Evolutionary conservation across 805 yeast species (phyloP), one percentile per base, ranked within the genome.

Genomic region (Starmerella sirachaensis): DNA sequence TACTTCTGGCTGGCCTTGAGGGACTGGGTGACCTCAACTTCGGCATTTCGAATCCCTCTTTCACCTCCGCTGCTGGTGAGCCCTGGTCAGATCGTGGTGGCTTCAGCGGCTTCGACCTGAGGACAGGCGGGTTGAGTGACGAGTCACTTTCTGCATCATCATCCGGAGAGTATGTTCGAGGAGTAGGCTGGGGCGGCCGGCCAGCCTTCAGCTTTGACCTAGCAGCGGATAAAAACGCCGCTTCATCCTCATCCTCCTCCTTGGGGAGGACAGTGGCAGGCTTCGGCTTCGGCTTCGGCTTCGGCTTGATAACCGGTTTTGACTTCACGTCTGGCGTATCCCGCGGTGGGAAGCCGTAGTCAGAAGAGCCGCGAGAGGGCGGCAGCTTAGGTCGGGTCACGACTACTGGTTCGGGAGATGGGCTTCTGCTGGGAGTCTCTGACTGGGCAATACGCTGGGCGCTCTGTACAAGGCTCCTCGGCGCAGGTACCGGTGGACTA

Each of bases 221-320:
- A 5, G 46, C 46, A 5, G 35, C 40, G 9, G 43, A 33, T 30
- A 42, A 23, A 30, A 43, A 43, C 17, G 46, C 46, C 6, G 31
- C 39, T 25, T 43, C 46, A 14, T 43, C 47, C 14, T 35, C 37
- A 14, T 31, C 38, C 14, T 36, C 46, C 19, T 38, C 35, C 25
- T 23, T 18, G n/a, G 40, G 38, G 19, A 35, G 25, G 8, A 39
- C 34, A n/a, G 38, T 34, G 6, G 27, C 26, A 7, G 42, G 40
- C 31, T 31, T 37, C 13, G 35, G 29, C 28, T 13, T 20, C 21
- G 14, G 18, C 24, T 7, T 28, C 7, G 37, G 37, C 31, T 35
- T 37, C 9, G 37, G 40, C 25, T 18, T 33, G n/a, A n/a, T n/a
- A n/a, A n/a, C n/a, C n/a, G n/a, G n/a, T n/a, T n/a, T n/a, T 10